phyloP scores from a whole-genome alignment of 495 filamentous ascomycete genomes.

The Amphirosellinia nigrospora region DNA sequence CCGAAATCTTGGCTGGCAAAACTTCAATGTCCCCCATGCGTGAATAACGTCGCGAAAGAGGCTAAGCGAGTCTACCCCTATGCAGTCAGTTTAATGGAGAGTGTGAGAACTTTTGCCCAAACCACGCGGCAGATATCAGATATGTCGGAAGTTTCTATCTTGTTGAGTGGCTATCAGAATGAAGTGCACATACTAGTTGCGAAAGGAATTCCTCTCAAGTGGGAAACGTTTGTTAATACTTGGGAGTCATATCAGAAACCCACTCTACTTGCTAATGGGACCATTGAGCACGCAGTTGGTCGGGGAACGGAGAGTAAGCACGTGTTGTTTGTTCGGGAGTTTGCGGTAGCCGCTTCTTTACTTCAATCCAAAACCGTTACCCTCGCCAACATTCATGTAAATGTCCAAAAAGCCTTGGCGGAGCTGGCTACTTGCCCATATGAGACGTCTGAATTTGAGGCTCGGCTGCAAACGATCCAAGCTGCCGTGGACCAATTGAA shows the following conservation, averaged over 20 bases:
- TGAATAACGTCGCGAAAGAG: slow-evolving; percentile 95
- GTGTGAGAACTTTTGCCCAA: slow-evolving; percentile 85
- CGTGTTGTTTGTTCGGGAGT: slow-evolving; percentile 93
- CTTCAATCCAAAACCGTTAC: slow-evolving; percentile 85
- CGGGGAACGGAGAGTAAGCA: slow-evolving; percentile 84
- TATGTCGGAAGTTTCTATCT: slow-evolving; percentile 83
- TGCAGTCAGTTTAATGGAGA: slow-evolving; percentile 98
- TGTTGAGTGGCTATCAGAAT: slow-evolving; percentile 89
- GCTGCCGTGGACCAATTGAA: slow-evolving; percentile 92
- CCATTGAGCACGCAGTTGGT: slow-evolving; percentile 62
- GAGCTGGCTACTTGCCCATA: slow-evolving; percentile 90
- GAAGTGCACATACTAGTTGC: slow-evolving; percentile 79
- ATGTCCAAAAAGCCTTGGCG: slow-evolving; percentile 77
- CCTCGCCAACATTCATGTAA: slow-evolving; percentile 78
- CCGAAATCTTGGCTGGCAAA: slow-evolving; percentile 92
- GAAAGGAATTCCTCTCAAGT: slow-evolving; percentile 87
- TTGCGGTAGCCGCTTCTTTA: slow-evolving; percentile 80
- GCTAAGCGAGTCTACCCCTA: slow-evolving; percentile 97
- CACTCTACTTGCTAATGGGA: slow-evolving; percentile 59
- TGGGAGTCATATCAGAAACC: slow-evolving; percentile 89
- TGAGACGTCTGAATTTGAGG: slow-evolving; percentile 73
- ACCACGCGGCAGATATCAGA: slow-evolving; percentile 79
- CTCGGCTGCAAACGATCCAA: slow-evolving; percentile 83
- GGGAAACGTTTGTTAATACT: slow-evolving; percentile 97
- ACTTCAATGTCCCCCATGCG: slow-evolving; percentile 87